Evolutionary conservation across 73 alveolate genomes (phyloP), one percentile per base, ranked within the genome.

Genomic region (Paramecium pentaurelia): DNA sequence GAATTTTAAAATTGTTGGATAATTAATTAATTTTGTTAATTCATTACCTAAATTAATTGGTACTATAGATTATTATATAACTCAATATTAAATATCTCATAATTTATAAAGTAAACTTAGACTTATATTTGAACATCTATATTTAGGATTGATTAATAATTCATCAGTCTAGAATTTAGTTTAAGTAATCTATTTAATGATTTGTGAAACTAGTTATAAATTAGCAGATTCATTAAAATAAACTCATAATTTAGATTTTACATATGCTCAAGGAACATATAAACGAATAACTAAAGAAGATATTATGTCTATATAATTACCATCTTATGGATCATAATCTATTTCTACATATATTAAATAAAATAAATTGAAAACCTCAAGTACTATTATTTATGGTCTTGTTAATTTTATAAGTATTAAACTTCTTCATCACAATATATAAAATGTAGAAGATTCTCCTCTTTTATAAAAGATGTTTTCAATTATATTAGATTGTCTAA

Each of bases 31-130:
- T 45, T 80, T 80, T 40, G 87, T 73, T 80, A 45, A 80, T 49
- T 80, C 91, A 11, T n/a, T 80, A 80, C 91, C 91, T 49, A 25
- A 80, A 27, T 10, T 80, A 27, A 40, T 80, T 47, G 91, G 91
- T 20, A 47, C 58, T 80, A 80, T 80, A 9, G 91, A 80, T 45
- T 32, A 47, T 47, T 80, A 80, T 80, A 80, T 80, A n/a, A 32
- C 71, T 20, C 8, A 80, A 42, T 45, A 32, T 25, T 25, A 44
- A 8, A 45, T 45, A 3, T 80, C 91, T 10, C 91, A 80, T 25
- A 47, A 80, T 10, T 80, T 80, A 47, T 18, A 40, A 20, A 44
- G 49, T 22, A 80, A 80, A 80, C 30, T 80, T 44, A 45, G 30
- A 80, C 30, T 80, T 0, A 25, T 80, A 3, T 80, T 80, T 47